Conservation (phyloP, 2,329 filamentous ascomycete genomes). For the Bretziella fagacearum region DNA sequence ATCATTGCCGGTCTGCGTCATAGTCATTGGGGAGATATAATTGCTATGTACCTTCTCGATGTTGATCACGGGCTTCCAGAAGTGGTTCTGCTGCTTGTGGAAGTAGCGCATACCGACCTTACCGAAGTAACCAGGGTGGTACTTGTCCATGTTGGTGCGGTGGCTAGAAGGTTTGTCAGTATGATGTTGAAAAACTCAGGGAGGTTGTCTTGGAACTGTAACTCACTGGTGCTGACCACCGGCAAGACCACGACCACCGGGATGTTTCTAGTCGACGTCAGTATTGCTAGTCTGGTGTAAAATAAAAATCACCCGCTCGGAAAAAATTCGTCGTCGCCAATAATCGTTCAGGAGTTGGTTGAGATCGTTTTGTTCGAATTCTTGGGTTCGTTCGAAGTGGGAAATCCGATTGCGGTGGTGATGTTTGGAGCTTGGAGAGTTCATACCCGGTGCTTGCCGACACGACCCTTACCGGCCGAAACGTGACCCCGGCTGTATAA, state of each 20-base stretch:
- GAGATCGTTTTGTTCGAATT: constrained; percentile 1
- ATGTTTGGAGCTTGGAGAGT: not conserved
- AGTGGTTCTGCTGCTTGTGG: constrained; percentile 89
- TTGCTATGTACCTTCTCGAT: constrained; percentile 65
- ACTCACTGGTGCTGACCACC: constrained; percentile 85
- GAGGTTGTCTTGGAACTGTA: no score
- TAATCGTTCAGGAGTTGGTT: not conserved
- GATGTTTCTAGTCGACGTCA: constrained; percentile 43
- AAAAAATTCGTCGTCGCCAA: not conserved
- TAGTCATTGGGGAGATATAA: not conserved
- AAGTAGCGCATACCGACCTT: constrained; percentile 94
- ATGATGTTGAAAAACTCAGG: constrained; percentile 1
- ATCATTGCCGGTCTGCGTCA: not conserved
- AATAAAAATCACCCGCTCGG: not conserved
- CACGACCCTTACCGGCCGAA: constrained; percentile 92
- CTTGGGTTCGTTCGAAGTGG: no score
- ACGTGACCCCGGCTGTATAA: constrained; percentile 76
- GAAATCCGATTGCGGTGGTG: not conserved
- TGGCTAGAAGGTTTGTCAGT: constrained; percentile 13
- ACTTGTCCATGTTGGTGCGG: constrained; percentile 32
- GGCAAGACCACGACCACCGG: constrained; percentile 70
- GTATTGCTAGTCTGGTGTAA: constrained; percentile 4
- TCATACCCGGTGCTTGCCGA: constrained; percentile 74
- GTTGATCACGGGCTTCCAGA: constrained; percentile 99
- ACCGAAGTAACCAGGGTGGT: constrained; percentile 98